Evolutionary conservation across 2,329 filamentous ascomycete genomes (phyloP).

Genomic region (Penicillium concentricum): DNA sequence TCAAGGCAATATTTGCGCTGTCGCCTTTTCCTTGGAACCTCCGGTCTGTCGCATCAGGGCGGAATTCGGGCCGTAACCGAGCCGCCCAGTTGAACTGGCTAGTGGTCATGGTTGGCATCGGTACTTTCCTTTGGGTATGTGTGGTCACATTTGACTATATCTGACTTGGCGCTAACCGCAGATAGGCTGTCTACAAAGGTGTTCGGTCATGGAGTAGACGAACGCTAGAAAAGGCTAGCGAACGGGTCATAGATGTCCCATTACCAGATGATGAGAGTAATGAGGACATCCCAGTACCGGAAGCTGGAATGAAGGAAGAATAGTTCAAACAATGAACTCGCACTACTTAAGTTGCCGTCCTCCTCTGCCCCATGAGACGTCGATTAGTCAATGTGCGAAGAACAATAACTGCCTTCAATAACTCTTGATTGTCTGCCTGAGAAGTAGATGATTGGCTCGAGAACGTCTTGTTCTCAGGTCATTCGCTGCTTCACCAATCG

Average conservation of each 20-base stretch:
- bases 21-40: slow-evolving; percentile 74
- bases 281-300: slow-evolving; percentile 19
- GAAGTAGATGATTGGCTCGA: slow-evolving; percentile 21
- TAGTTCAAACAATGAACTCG: slow-evolving; percentile 47
- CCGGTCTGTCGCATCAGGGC: slow-evolving; percentile 59
- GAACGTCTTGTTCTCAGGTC: slow-evolving; percentile 37
- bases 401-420: slow-evolving; percentile 50
- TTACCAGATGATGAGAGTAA: slow-evolving; percentile 57
- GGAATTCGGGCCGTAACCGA: slow-evolving; percentile 67
- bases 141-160: background rate
- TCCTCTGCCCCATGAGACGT: slow-evolving; percentile 72
- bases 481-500: slow-evolving; percentile 26
- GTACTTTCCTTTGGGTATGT: slow-evolving; percentile 75
- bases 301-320: slow-evolving; percentile 46
- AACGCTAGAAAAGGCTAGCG: slow-evolving; percentile 73
- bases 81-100: slow-evolving; percentile 76
- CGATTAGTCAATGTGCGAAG: slow-evolving; percentile 97
- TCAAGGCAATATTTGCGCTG: slow-evolving; percentile 74
- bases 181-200: slow-evolving; percentile 74
- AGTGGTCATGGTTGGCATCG: slow-evolving; percentile 74
- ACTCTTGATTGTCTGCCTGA: slow-evolving; percentile 30
- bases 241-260: slow-evolving; percentile 74
- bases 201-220: slow-evolving; percentile 71
- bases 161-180: slow-evolving; percentile 21
- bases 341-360: slow-evolving; percentile 97